A percentile compares a stretch with the other conserved stretches of the same genome.
Conservation (phyloP, 106 monocot genomes). For the Phalaenopsis equestris region DNA sequence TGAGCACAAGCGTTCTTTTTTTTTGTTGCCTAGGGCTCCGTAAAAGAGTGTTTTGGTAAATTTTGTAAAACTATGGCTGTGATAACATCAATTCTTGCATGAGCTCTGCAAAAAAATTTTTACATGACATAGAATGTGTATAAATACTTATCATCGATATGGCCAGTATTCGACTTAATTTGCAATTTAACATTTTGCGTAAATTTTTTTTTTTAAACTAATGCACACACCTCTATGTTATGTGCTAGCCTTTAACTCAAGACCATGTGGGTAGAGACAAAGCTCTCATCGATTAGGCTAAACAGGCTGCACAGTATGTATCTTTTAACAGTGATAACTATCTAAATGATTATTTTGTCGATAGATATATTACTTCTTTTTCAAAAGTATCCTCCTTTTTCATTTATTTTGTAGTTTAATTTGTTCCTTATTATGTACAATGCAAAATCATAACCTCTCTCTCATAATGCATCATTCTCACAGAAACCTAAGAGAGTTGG, state of each 20-base stretch:
- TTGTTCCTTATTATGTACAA: background rate
- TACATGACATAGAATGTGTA: background rate
- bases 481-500: conserved; percentile 64
- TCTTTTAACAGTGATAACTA: background rate
- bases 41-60: background rate
- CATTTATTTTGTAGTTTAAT: background rate
- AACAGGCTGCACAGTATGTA: too few relatives aligned
- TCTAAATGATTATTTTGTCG: background rate
- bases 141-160: background rate
- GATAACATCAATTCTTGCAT: background rate
- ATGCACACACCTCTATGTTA: too few relatives aligned
- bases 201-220: too few relatives aligned
- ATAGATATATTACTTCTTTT: background rate
- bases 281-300: too few relatives aligned
- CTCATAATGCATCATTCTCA: background rate
- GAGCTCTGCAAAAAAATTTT: background rate
- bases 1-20: background rate
- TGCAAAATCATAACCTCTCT: background rate
- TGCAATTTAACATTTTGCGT: background rate
- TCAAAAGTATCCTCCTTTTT: background rate
- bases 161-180: background rate
- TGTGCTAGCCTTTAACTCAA: too few relatives aligned
- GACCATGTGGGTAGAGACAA: too few relatives aligned
- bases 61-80: background rate
- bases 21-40: background rate